A percentile compares a stretch with the other conserved stretches of the same genome.
Conservation (phyloP, 2,329 filamentous ascomycete genomes). For the Didymella arachidicola region DNA sequence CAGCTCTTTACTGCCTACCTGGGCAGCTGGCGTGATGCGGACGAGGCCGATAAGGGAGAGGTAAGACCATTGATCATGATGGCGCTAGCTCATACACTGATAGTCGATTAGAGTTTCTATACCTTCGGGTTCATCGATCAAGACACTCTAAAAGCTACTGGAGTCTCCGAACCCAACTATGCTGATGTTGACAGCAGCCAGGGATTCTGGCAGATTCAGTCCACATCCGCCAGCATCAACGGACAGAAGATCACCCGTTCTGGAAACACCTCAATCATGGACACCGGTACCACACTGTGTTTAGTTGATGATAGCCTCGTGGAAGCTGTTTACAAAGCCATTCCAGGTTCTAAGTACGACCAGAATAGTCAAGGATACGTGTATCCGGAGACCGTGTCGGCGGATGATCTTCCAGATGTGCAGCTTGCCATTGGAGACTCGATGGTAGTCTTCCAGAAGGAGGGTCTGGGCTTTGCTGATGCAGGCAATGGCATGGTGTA, state of each 20-base stretch:
- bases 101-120: conserved; percentile 41
- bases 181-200: conserved; percentile 62
- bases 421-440: conserved; percentile 33
- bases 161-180: conserved; percentile 64
- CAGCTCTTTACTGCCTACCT: conserved; percentile 70
- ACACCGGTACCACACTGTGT: conserved; percentile 73
- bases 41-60: conserved; percentile 54
- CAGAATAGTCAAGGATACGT: conserved; percentile 61
- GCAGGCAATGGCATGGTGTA: conserved; percentile 33
- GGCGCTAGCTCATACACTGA: neutral
- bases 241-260: conserved; percentile 42
- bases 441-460: conserved; percentile 33
- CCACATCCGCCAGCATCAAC: conserved; percentile 60
- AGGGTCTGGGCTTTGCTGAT: conserved; percentile 37
- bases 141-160: conserved; percentile 52
- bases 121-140: conserved; percentile 64
- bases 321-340: conserved; percentile 65
- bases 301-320: conserved; percentile 64
- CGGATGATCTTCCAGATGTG: conserved; percentile 25
- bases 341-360: conserved; percentile 61
- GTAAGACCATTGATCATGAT: neutral
- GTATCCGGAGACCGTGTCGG: conserved; percentile 9
- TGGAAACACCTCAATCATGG: conserved; percentile 60
- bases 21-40: conserved; percentile 62
- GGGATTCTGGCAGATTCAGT: conserved; percentile 68